A percentile compares a stretch with the other conserved stretches of the same genome.
These are phyloP conservation scores for Lolium rigidum DNA, from an alignment of 176 grass and related monocot genomes.

Conservation along the genomic window DNA sequence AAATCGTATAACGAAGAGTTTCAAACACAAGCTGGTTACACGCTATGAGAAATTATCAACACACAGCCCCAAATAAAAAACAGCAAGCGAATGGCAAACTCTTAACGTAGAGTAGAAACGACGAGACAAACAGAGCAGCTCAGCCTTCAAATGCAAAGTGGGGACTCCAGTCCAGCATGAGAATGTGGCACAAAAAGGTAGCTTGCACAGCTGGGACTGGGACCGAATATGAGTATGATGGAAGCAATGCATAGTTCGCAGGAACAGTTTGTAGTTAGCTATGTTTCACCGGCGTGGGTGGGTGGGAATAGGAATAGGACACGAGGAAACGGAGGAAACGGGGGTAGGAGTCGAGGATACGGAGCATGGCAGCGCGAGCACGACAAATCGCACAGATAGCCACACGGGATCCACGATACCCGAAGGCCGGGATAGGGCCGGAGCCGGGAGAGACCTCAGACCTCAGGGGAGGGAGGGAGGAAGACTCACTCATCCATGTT, in stretches of 20 bases:
- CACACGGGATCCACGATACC: conserved; percentile 12
- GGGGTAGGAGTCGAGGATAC: conserved; percentile 3
- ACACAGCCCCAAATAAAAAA: neutral
- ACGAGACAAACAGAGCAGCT: conserved; percentile 34
- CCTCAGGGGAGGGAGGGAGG: neutral
- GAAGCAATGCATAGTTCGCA: conserved; percentile 40
- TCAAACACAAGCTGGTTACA: neutral
- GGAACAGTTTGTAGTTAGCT: too few relatives aligned
- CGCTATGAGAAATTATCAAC: neutral
- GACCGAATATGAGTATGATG: neutral
- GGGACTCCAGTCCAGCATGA: conserved; percentile 17
- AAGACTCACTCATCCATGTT: conserved; percentile 52
- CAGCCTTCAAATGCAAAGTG: conserved; percentile 37
- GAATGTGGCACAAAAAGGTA: conserved; percentile 15
- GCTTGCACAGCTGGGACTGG: conserved; percentile 13
- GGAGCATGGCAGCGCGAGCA: conserved; percentile 20
- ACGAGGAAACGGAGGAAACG: neutral
- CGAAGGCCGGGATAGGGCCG: neutral
- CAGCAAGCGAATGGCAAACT: neutral
- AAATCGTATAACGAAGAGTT: neutral
- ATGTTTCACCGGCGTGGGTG: neutral
- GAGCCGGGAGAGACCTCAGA: neutral
- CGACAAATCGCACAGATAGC: conserved; percentile 10
- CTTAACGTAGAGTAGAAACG: conserved; percentile 24
- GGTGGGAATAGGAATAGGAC: neutral